Base-by-base conservation (phyloP, 1,284 basidiomycete genomes). In the Fomes fomentarius region DNA sequence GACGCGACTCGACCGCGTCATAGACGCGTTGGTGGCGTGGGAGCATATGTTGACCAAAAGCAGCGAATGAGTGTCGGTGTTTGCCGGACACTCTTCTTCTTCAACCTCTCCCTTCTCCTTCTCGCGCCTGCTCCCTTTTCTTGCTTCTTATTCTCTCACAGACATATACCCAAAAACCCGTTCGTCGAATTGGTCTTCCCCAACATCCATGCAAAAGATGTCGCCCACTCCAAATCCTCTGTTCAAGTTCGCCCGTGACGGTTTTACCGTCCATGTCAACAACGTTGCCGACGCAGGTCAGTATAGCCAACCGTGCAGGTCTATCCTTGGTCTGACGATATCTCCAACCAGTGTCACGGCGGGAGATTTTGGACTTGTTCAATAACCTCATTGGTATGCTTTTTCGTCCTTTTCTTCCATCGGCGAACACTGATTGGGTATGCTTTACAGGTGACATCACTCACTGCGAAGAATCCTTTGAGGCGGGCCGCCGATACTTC, bases 361-460 rank as follows among this genome's bases (percentile, higher is more conserved):
- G 72, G 35, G 82, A 85, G 58, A 73, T 85, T 17, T 67, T 81
- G n/a, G 73, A 80, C 19, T 69, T 85, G 47, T 86, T 87, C 66
- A 77, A 72, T 52, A 79, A 73, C 33, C 73, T 83, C 40, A 81
- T 85, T 47, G 84, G 84, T 83, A 64, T 58, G 40, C 22, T 40
- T 28, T 43, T n/a, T 11, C 5, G 9, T 5, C 26, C 26, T 21
- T 43, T 7, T 31, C 40, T 48, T 30, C 46, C 21, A 34, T 54
- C 26, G 47, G 46, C 15, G 47, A 28, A 25, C 22, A 12, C 46
- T 47, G 39, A 34, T 30, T 24, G 19, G 22, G 11, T 24, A 12
- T 40, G 19, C 11, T 24, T 10, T 47, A n/a, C n/a, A 80, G 81
- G 79, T 49, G 78, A 82, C 49, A 76, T 83, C 49, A 72, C 71